Conservation (phyloP, 2,329 filamentous ascomycete species). For the Nigrospora oryzae region DNA sequence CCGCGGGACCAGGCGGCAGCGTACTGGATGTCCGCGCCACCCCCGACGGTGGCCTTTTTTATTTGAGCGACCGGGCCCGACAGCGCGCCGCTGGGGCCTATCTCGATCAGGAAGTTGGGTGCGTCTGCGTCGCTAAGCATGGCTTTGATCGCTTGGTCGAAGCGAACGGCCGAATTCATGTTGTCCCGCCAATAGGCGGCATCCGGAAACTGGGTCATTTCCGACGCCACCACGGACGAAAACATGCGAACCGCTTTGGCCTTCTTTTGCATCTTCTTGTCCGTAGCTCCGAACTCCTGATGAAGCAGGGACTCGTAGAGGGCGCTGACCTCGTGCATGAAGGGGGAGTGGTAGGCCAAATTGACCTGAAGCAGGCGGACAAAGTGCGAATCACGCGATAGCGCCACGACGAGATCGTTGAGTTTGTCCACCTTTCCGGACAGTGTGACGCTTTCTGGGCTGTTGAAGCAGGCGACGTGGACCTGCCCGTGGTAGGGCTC, state of each 20-base stretch:
- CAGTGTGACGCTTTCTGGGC: constrained; percentile 16
- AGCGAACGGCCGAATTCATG: constrained; percentile 17
- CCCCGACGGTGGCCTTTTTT: neutral
- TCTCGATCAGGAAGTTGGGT: constrained; percentile 13
- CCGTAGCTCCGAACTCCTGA: neutral
- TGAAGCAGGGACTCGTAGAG: constrained; percentile 6
- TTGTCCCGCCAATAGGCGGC: constrained; percentile 17
- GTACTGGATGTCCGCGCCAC: neutral
- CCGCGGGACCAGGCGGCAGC: constrained; percentile 9
- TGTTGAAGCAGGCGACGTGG: constrained; percentile 18
- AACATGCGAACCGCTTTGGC: constrained; percentile 3
- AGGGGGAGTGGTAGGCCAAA: constrained; percentile 10
- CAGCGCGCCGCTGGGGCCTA: constrained; percentile 12
- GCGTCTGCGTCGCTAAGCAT: neutral
- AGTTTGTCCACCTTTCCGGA: constrained; percentile 13
- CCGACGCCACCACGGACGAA: constrained; percentile 5
- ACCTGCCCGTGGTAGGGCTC: neutral
- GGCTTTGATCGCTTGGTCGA: constrained; percentile 9
- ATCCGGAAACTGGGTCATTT: neutral
- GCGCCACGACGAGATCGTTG: too few species aligned
- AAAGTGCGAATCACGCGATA: constrained; percentile 8
- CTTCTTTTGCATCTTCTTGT: too few species aligned
- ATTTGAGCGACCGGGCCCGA: constrained; percentile 14
- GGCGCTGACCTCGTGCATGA: constrained; percentile 5
- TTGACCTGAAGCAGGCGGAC: constrained; percentile 13